Evolutionary conservation across 352 stramenopile genomes (phyloP).

Genomic region (Phytophthora pseudosyringae): DNA sequence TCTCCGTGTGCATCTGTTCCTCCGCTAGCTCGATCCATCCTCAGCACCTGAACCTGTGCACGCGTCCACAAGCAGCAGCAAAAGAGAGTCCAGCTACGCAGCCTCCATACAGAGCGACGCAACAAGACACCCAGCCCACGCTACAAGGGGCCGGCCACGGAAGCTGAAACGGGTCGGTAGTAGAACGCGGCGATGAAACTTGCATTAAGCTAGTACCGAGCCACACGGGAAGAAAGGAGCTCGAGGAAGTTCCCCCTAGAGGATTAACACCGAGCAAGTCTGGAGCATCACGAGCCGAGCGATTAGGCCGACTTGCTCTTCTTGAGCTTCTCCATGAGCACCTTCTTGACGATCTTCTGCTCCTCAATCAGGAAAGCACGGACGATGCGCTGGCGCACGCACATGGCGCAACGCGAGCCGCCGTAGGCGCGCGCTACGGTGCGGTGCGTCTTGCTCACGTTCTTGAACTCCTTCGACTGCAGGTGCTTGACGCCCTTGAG

Average conservation of each 20-base stretch:
- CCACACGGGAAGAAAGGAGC: conserved; percentile 44
- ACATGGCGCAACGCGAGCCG: conserved; percentile 93
- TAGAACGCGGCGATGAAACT: conserved; percentile 39
- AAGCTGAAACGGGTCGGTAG: conserved; percentile 24
- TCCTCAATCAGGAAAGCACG: conserved; percentile 99
- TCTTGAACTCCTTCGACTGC: conserved; percentile 78
- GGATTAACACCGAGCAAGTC: conserved; percentile 3
- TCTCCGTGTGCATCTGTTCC: neutral
- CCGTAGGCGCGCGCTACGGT: conserved; percentile 98
- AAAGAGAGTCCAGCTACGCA: neutral
- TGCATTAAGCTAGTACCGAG: conserved; percentile 48
- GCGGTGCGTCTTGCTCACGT: conserved; percentile 89
- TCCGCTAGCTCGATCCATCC: neutral
- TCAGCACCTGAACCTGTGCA: conserved; percentile 4
- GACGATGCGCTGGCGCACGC: conserved; percentile 96
- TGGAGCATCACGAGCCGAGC: neutral
- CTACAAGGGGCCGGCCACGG: conserved; percentile 3
- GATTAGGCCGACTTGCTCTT: conserved; percentile 81
- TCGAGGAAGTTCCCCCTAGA: conserved; percentile 14
- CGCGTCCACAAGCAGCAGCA: neutral
- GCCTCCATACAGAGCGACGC: conserved; percentile 1
- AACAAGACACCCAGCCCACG: neutral
- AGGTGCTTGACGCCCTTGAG: conserved; percentile 92
- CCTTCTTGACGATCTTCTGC: conserved; percentile 99
- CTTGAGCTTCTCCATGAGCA: conserved; percentile 95